These are phyloP conservation scores for Toxicodendron radicans DNA, from an alignment of 345 rosid genomes.

Conservation along the genomic window DNA sequence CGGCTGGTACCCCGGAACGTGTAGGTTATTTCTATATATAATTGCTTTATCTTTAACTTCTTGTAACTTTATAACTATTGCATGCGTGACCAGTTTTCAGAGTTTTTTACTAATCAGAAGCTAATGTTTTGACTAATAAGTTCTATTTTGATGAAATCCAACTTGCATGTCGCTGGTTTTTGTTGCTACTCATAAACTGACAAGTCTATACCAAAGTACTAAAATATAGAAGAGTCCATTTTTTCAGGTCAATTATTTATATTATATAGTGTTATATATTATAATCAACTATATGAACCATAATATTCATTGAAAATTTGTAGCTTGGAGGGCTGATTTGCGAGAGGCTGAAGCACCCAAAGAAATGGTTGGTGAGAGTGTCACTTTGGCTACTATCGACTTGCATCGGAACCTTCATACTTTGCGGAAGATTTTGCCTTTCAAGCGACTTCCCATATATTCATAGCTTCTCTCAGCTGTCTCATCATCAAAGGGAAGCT, in stretches of 20 bases:
- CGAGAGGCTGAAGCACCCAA: constrained; percentile 70
- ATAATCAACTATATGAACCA: no score
- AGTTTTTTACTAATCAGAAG: no score
- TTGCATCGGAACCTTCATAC: constrained; percentile 59
- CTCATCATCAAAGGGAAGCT: constrained; percentile 44
- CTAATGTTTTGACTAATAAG: no score
- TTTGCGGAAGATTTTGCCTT: constrained; percentile 65
- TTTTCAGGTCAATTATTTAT: no score
- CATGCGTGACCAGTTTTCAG: no score
- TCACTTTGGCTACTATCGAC: constrained; percentile 67
- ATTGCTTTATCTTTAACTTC: background rate
- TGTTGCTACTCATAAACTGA: background rate
- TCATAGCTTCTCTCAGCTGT: constrained; percentile 45
- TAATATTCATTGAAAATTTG: background rate
- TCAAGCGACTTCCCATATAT: constrained; percentile 52
- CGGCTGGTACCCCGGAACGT: constrained; percentile 65
- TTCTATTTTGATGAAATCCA: no score
- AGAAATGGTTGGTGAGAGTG: constrained; percentile 54
- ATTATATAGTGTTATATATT: no score
- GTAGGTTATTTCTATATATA: constrained; percentile 30
- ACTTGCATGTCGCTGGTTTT: background rate
- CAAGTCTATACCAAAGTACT: background rate
- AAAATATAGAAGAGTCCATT: no score
- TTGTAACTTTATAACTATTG: no score
- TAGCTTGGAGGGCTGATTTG: constrained; percentile 63